phyloP scores from a whole-genome alignment of 148 eudicot species.

The Spergularia marina region DNA sequence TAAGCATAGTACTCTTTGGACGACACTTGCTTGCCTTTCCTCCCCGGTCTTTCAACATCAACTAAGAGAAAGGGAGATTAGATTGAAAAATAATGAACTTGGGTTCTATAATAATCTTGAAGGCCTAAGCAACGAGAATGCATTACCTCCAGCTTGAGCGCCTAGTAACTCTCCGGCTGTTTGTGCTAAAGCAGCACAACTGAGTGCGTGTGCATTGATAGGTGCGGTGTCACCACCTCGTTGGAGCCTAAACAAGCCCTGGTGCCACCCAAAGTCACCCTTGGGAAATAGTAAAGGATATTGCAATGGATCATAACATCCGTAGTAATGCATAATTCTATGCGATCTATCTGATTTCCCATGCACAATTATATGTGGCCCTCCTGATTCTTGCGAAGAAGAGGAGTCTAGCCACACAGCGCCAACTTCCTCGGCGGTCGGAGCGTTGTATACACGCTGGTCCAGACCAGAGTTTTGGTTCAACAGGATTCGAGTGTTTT shows the following conservation, averaged over 20 bases:
- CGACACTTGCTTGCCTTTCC: no score
- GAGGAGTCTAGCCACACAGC: no score
- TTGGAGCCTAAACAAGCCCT: background rate
- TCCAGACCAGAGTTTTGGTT: background rate
- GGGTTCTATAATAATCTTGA: no score
- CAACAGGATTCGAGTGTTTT: background rate
- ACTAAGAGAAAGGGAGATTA: no score
- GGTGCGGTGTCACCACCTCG: no score
- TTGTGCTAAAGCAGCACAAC: no score
- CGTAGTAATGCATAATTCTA: background rate
- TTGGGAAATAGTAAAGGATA: background rate
- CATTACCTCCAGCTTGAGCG: no score
- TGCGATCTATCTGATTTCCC: background rate
- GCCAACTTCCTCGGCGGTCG: background rate
- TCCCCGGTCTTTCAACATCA: no score
- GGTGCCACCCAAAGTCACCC: background rate
- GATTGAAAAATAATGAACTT: no score
- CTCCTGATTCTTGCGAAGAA: background rate
- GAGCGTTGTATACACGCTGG: constrained; percentile 6
- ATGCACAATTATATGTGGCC: background rate
- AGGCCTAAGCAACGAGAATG: no score
- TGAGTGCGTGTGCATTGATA: no score
- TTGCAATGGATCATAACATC: constrained; percentile 11
- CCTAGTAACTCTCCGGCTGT: no score
- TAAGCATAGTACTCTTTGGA: background rate